Percentiles rank a stretch among this genome's conserved stretches.
Conservation (phyloP, 331 rosid genomes). For the Cydonia oblonga region DNA sequence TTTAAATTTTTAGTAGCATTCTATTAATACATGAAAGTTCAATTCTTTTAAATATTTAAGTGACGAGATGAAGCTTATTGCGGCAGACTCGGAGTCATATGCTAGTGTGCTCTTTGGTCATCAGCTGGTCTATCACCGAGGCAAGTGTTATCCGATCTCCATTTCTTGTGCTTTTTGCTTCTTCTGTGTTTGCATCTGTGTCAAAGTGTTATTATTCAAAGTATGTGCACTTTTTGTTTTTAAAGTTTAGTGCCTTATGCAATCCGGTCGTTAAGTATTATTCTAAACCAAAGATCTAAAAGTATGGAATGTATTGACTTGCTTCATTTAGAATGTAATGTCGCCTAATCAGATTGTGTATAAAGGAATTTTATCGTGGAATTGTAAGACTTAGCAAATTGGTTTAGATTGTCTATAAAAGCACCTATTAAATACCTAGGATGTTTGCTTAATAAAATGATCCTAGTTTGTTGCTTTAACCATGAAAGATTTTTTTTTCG, state of each 20-base stretch:
- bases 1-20: not conserved
- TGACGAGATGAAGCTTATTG: constrained; percentile 5
- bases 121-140: constrained; percentile 85
- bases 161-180: constrained; percentile 1
- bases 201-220: not conserved
- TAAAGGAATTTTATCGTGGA: not conserved
- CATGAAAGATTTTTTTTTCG: too few species aligned
- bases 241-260: not conserved
- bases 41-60: not conserved
- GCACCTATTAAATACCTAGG: not conserved
- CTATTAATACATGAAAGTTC: not conserved
- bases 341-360: not conserved
- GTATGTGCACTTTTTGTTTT: not conserved
- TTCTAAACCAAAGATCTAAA: not conserved
- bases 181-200: constrained; percentile 1
- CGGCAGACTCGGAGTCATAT: constrained; percentile 46
- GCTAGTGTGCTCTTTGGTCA: constrained; percentile 54
- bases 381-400: too few species aligned
- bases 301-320: not conserved
- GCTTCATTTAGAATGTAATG: not conserved
- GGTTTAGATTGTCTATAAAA: not conserved
- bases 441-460: not conserved
- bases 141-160: constrained; percentile 33
- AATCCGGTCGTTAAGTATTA: not conserved
- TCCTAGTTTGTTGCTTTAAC: not conserved